These are phyloP conservation scores for Kentomonas sorsogonicus DNA, from an alignment of 208 protist genomes.

Conservation along the genomic window DNA sequence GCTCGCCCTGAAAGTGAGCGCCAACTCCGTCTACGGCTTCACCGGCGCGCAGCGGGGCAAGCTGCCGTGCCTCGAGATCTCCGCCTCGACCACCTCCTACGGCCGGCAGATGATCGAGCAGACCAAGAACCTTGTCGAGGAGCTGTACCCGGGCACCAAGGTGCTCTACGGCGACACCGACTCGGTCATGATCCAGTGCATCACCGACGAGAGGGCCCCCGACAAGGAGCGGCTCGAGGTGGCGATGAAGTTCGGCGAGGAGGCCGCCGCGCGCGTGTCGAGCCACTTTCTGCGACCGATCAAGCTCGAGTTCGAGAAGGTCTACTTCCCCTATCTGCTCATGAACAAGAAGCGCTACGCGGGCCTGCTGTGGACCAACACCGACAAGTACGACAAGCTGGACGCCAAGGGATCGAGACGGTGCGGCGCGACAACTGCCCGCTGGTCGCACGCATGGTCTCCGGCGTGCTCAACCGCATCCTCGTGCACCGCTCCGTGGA, in stretches of 20 bases:
- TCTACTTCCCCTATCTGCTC: constrained; percentile 99
- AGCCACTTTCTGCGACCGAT: constrained; percentile 93
- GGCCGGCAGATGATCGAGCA: constrained; percentile 99
- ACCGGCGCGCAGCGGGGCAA: constrained; percentile 98
- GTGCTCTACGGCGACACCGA: constrained; percentile 99
- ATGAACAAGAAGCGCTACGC: constrained; percentile 99
- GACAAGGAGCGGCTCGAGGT: constrained; percentile 62
- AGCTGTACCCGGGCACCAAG: constrained; percentile 95
- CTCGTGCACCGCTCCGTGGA: constrained; percentile 81
- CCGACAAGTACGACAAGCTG: constrained; percentile 97
- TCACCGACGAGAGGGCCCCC: constrained; percentile 49
- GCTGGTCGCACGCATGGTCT: constrained; percentile 80
- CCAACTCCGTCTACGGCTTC: constrained; percentile 99
- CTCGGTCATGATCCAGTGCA: constrained; percentile 98
- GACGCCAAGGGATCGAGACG: constrained; percentile 99
- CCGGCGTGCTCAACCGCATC: constrained; percentile 81
- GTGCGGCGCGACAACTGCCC: constrained; percentile 99
- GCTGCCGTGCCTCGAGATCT: constrained; percentile 98
- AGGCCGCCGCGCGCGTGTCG: constrained; percentile 91
- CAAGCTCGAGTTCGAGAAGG: constrained; percentile 99
- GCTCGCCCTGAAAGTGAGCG: constrained; percentile 98
- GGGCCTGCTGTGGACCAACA: constrained; percentile 98
- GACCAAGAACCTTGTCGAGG: constrained; percentile 92
- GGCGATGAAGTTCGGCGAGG: constrained; percentile 79
- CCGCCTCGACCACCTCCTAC: constrained; percentile 94